Evolutionary conservation across 2,329 filamentous ascomycete species (phyloP).

Genomic region (Teratosphaeria epicoccoides): DNA sequence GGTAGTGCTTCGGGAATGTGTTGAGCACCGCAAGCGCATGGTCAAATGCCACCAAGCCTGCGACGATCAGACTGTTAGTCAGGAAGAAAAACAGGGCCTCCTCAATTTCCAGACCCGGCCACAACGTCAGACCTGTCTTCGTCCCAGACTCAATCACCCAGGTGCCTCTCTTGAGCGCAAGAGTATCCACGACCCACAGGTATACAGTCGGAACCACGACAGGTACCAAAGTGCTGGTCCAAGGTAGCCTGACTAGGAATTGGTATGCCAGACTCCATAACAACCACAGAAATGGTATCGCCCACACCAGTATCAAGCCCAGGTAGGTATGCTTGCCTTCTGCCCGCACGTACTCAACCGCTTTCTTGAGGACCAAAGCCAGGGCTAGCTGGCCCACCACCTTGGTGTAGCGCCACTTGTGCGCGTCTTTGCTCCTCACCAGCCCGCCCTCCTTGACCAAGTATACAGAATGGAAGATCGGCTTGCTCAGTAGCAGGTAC

Average conservation of each 20-base stretch:
- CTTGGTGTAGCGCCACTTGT: conserved; percentile 32
- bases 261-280: conserved; percentile 54
- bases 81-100: conserved; percentile 64
- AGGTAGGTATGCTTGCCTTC: conserved; percentile 51
- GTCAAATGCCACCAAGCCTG: conserved; percentile 59
- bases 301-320: conserved; percentile 60
- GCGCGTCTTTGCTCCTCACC: conserved; percentile 11
- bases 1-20: conserved; percentile 50
- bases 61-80: conserved; percentile 60
- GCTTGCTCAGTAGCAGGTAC: conserved; percentile 57
- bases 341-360: conserved; percentile 35
- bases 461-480: conserved; percentile 46
- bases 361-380: conserved; percentile 33
- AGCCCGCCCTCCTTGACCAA: conserved; percentile 32
- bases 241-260: conserved; percentile 51
- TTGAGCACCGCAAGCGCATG: conserved; percentile 56
- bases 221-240: conserved; percentile 46
- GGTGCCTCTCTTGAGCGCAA: conserved; percentile 56
- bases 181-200: conserved; percentile 61
- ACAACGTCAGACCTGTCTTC: conserved; percentile 53
- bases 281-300: conserved; percentile 53
- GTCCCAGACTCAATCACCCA: conserved; percentile 61
- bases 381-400: conserved; percentile 43
- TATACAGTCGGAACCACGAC: conserved; percentile 57
- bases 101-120: conserved; percentile 58